These are phyloP conservation scores for Mrakia blollopis DNA, from an alignment of 768 basidiomycete species.

Conservation along the genomic window DNA sequence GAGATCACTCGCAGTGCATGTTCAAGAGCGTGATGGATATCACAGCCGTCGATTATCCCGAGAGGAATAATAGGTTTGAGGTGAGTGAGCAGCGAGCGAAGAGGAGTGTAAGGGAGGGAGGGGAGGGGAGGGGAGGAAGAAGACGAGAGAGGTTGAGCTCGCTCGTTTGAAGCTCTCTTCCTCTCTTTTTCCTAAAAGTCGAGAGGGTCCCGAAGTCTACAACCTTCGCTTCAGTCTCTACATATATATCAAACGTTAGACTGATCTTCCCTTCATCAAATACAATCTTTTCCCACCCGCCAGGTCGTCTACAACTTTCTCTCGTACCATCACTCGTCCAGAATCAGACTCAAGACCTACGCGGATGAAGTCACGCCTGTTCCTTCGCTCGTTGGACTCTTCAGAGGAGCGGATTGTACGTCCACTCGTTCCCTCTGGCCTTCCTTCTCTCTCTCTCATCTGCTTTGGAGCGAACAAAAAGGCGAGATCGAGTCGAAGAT, in stretches of 20 bases:
- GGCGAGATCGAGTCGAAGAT: too few relatives aligned
- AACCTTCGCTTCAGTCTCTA: too few relatives aligned
- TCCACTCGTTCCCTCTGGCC: neutral
- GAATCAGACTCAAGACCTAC: conserved; percentile 96
- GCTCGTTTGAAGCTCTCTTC: neutral
- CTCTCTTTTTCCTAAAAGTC: too few relatives aligned
- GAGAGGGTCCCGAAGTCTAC: too few relatives aligned
- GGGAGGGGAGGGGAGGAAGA: neutral
- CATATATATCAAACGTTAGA: too few relatives aligned
- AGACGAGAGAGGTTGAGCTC: neutral
- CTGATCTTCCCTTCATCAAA: too few relatives aligned
- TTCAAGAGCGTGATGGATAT: conserved; percentile 92
- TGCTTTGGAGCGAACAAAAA: too few relatives aligned
- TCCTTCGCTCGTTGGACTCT: conserved; percentile 72
- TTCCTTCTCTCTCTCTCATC: too few relatives aligned
- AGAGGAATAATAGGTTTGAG: conserved; percentile 78
- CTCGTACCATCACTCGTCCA: conserved; percentile 62
- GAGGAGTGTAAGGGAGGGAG: neutral
- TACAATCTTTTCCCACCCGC: too few relatives aligned
- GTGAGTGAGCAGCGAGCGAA: conserved; percentile 4
- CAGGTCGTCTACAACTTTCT: conserved; percentile 86
- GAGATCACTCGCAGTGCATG: conserved; percentile 92
- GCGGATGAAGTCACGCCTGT: conserved; percentile 88
- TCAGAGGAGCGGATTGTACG: conserved; percentile 95
- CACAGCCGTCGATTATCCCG: conserved; percentile 91